phyloP scores from a whole-genome alignment of 768 basidiomycete genomes.

The Podaxis sp. region DNA sequence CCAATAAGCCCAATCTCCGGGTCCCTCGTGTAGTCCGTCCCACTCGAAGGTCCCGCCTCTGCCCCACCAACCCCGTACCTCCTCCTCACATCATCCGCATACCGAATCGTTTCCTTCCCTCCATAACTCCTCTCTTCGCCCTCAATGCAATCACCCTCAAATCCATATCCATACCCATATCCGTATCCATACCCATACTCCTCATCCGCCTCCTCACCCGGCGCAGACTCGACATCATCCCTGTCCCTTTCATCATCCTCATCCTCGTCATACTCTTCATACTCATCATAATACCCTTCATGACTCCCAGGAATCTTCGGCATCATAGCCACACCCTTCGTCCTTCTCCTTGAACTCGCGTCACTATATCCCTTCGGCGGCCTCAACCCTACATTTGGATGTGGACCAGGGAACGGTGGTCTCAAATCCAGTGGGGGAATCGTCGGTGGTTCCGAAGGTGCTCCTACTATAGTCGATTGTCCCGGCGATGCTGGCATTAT shows the following conservation, averaged over 20 bases:
- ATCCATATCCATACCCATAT: slow-evolving; percentile 8
- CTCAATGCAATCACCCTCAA: slow-evolving; percentile 14
- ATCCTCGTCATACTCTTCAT: slow-evolving; percentile 26
- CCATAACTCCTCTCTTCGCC: not conserved
- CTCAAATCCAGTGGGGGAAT: slow-evolving; percentile 61
- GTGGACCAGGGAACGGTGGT: slow-evolving; percentile 48
- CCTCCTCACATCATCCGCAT: slow-evolving; percentile 3
- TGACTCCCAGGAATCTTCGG: slow-evolving; percentile 40
- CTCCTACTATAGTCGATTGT: not conserved
- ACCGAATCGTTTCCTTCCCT: slow-evolving; percentile 7
- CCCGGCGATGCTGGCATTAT: not conserved
- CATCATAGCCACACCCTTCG: slow-evolving; percentile 28
- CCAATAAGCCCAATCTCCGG: slow-evolving; percentile 11
- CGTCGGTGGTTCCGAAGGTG: slow-evolving; percentile 30
- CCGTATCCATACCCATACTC: slow-evolving; percentile 30
- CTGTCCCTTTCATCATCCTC: slow-evolving; percentile 22
- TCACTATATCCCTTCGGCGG: slow-evolving; percentile 22
- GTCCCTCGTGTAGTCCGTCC: slow-evolving; percentile 12
- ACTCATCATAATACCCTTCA: slow-evolving; percentile 27
- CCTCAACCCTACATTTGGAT: slow-evolving; percentile 26
- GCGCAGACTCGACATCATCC: slow-evolving; percentile 18
- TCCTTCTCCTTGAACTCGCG: slow-evolving; percentile 12
- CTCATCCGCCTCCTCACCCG: slow-evolving; percentile 28
- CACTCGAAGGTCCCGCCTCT: slow-evolving; percentile 7
- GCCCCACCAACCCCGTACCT: not conserved